Percentiles rank a stretch among this genome's conserved stretches.
Evolutionary conservation across 768 basidiomycete species (phyloP).

Genomic region (Rhodotorula taiwanensis): DNA sequence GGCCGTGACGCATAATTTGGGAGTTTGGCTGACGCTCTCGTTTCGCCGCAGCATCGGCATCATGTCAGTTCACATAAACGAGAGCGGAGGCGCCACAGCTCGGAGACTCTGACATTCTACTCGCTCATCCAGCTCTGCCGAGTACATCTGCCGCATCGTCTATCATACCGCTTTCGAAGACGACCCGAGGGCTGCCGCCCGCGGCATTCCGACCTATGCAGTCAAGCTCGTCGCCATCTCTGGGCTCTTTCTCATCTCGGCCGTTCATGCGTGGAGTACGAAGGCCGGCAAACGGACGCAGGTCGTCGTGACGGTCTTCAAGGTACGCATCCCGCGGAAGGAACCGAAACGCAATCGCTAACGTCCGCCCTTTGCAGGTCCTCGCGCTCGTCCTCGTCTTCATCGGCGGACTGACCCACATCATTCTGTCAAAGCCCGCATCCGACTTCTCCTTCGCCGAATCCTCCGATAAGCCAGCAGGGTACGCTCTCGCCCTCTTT

Average conservation of each 20-base stretch:
- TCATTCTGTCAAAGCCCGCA: slow-evolving; percentile 61
- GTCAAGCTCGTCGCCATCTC: slow-evolving; percentile 75
- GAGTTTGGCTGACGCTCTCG: neutral
- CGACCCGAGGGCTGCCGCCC: slow-evolving; percentile 57
- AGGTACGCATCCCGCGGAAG: slow-evolving; percentile 51
- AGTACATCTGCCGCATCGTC: slow-evolving; percentile 78
- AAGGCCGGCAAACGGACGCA: slow-evolving; percentile 73
- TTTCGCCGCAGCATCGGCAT: slow-evolving; percentile 7
- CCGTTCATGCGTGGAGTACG: slow-evolving; percentile 70
- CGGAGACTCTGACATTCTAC: neutral
- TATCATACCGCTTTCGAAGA: slow-evolving; percentile 67
- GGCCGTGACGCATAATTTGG: slow-evolving; percentile 11
- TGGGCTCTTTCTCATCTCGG: slow-evolving; percentile 64
- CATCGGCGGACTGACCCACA: slow-evolving; percentile 68
- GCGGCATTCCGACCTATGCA: slow-evolving; percentile 73
- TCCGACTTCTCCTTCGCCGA: slow-evolving; percentile 65
- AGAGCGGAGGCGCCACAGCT: no score
- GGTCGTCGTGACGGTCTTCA: slow-evolving; percentile 79
- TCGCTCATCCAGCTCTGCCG: slow-evolving; percentile 26
- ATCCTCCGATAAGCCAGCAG: slow-evolving; percentile 69
- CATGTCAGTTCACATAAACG: neutral
- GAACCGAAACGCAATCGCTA: no score
- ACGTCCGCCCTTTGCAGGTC: slow-evolving; percentile 30
- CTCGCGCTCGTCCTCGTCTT: slow-evolving; percentile 54
- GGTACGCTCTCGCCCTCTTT: slow-evolving; percentile 88